phyloP scores from a whole-genome alignment of 1,284 basidiomycete genomes.

The Boletus sp. region DNA sequence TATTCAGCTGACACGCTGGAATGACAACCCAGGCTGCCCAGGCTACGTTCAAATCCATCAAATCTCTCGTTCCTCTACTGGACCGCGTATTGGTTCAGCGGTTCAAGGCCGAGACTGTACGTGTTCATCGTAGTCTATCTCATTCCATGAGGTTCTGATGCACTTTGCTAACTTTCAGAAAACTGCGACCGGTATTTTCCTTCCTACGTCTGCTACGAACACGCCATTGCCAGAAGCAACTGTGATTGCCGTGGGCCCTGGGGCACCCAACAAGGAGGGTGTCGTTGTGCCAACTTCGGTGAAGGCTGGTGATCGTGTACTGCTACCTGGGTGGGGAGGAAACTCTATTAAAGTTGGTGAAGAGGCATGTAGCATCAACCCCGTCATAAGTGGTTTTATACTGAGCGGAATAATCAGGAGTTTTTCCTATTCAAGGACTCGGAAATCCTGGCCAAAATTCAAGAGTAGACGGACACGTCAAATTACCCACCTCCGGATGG shows the following conservation, averaged over 20 bases:
- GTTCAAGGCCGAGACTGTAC: constrained; percentile 90
- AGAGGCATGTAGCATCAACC: constrained; percentile 63
- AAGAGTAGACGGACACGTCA: constrained; percentile 59
- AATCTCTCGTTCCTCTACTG: constrained; percentile 85
- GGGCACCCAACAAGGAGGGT: constrained; percentile 87
- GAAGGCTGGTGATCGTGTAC: constrained; percentile 87
- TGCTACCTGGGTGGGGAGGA: constrained; percentile 96
- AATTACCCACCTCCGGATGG: neutral
- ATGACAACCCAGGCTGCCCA: constrained; percentile 54
- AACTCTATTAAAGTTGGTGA: constrained; percentile 96
- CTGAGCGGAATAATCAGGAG: constrained; percentile 49
- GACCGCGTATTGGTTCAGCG: constrained; percentile 98
- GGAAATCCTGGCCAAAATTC: constrained; percentile 96
- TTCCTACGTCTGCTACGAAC: constrained; percentile 83
- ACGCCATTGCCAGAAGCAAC: constrained; percentile 93
- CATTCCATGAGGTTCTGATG: neutral
- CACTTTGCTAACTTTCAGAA: constrained; percentile 53
- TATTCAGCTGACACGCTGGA: neutral
- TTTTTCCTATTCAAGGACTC: constrained; percentile 94
- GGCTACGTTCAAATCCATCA: constrained; percentile 94
- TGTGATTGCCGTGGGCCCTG: constrained; percentile 94
- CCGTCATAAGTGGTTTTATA: neutral
- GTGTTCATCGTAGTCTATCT: constrained; percentile 27
- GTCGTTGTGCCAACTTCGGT: constrained; percentile 76
- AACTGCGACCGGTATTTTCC: constrained; percentile 93